These are phyloP conservation scores for Mortierella sp. DNA, from an alignment of 371 early-diverging fungal genomes.

Conservation along the genomic window DNA sequence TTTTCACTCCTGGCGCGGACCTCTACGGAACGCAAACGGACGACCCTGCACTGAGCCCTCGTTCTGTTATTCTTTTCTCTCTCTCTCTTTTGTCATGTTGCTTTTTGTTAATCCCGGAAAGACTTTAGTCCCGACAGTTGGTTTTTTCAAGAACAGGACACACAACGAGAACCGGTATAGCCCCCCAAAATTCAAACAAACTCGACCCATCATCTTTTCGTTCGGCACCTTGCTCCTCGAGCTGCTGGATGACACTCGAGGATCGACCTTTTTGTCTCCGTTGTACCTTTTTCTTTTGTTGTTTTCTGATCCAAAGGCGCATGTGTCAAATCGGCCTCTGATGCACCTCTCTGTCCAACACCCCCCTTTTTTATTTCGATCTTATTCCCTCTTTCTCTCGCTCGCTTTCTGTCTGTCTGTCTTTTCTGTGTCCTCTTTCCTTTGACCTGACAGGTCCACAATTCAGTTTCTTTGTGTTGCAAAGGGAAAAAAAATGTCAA, in stretches of 20 bases:
- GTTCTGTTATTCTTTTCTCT: background rate
- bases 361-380: conserved; percentile 3
- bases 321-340: background rate
- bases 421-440: background rate
- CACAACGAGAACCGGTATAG: background rate
- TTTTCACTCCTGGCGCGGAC: background rate
- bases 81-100: background rate
- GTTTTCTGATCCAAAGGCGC: background rate
- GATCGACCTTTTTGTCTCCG: background rate
- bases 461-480: too few relatives aligned
- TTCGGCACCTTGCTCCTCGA: background rate
- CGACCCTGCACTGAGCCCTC: conserved; percentile 1
- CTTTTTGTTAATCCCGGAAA: background rate
- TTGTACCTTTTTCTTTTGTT: background rate
- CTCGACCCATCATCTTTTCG: background rate
- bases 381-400: background rate
- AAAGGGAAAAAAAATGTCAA: background rate
- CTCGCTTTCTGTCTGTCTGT: background rate
- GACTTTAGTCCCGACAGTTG: background rate
- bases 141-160: background rate
- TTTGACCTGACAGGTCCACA: too few relatives aligned
- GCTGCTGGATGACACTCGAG: background rate
- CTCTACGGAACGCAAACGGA: background rate
- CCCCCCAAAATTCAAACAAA: background rate
- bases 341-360: background rate